Evolutionary conservation across 2,329 filamentous ascomycete genomes (phyloP).

Genomic region (Sporothrix pallida): DNA sequence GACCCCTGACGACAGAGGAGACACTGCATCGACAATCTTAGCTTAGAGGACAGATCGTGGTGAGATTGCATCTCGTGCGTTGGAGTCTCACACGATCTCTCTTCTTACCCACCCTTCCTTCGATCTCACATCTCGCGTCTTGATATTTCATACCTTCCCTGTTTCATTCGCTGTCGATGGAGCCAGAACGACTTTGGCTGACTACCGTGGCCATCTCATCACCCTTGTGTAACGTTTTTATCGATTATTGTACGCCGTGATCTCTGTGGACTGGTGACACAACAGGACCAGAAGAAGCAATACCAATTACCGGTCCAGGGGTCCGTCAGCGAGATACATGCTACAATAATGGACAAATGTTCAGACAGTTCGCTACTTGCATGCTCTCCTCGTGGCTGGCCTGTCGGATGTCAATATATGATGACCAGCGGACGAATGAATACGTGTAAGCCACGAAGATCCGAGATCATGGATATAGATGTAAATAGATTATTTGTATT

Average conservation of each 20-base stretch:
- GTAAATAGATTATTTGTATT: too few relatives aligned
- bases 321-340: too few relatives aligned
- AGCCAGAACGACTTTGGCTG: too few relatives aligned
- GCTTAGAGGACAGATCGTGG: background rate
- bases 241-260: slow-evolving; percentile 8
- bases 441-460: too few relatives aligned
- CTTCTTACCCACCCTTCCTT: background rate
- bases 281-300: background rate
- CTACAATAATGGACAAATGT: too few relatives aligned
- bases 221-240: background rate
- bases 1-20: background rate
- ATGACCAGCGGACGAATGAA: too few relatives aligned
- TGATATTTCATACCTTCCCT: background rate
- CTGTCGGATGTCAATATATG: background rate
- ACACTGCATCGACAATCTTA: background rate
- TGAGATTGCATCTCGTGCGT: background rate
- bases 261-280: slow-evolving; percentile 20
- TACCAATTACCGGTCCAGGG: background rate
- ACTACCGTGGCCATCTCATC: background rate
- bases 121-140: background rate
- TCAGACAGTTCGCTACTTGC: too few relatives aligned
- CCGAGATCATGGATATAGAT: too few relatives aligned
- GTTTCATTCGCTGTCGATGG: too few relatives aligned
- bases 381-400: background rate
- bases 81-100: background rate